Evolutionary conservation across 2,329 filamentous ascomycete species (phyloP), one percentile per base, ranked within the genome.

Genomic region (Ascomycota sp.): DNA sequence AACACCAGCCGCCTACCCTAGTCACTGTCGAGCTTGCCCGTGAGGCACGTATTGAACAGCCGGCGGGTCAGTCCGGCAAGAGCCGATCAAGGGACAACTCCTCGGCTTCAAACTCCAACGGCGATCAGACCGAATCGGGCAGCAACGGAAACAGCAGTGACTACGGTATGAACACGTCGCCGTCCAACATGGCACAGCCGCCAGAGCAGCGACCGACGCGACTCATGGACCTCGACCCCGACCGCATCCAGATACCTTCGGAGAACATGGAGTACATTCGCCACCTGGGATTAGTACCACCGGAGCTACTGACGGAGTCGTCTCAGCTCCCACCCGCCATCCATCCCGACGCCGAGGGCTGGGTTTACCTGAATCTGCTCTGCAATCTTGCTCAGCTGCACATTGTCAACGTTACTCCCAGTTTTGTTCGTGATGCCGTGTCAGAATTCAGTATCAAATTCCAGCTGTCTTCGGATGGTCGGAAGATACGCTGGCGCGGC

Each of bases 341-440:
- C 8, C 60, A 64, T 10, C 62, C 71, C 0, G 72, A 75, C 32
- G 59, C 61, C 0, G 71, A 82, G 19, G 78, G 78, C 4, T 89
- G 80, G 80, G 70, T 86, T 1, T 86, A 85, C 40, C 54, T 89
- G 6, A 89, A 89, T 40, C 53, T 91, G 1, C 59, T 91, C 2
- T 73, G 75, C 44, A 83, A 76, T 43, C 65, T 91, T 58, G 81
- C 82, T 0, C 81, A 91, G 50, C 55, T 91, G 12, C 81, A 91
- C 41, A 86, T 83, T 0, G 63, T 89, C 39, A 85, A 82, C 34
- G 80, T 91, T 2, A 83, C 81, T 0, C 63, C 74, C 0, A 70
- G 75, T 20, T 86, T 86, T 41, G 71, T 89, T 24, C 72, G 77
- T 33, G 66, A 67, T 23, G 77, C 82, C 0, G 61, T 91, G 2